Conservation (phyloP, 352 stramenopile genomes). For the Globisporangium iwayamae region DNA sequence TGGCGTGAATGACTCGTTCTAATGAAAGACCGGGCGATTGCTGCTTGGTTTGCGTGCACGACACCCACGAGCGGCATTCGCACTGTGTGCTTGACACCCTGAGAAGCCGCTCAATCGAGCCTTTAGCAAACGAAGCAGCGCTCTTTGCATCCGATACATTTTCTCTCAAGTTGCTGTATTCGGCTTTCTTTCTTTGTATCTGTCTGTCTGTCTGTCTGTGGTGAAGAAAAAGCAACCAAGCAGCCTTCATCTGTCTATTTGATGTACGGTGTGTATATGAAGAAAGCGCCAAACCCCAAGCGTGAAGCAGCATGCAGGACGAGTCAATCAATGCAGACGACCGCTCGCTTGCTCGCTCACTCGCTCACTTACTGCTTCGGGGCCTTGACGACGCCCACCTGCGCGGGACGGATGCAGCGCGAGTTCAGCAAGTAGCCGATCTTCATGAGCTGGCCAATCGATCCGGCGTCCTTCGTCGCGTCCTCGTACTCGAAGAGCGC, state of each 20-base stretch:
- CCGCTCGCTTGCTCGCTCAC: too few species aligned
- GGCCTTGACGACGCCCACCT: conserved; percentile 91
- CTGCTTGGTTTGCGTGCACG: too few species aligned
- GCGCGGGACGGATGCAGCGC: conserved; percentile 93
- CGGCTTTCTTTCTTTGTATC: conserved; percentile 6
- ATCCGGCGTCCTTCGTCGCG: conserved; percentile 81
- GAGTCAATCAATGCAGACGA: neutral
- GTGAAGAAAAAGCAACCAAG: neutral
- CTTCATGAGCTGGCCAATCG: conserved; percentile 97
- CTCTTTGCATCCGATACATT: neutral
- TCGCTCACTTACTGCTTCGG: conserved; percentile 14
- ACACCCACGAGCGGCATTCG: too few species aligned
- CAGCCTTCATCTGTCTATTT: conserved; percentile 6
- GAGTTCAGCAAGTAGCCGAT: conserved; percentile 95
- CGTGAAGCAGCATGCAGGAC: neutral
- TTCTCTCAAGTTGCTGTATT: neutral
- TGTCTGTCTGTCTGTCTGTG: neutral
- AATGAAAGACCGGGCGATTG: too few species aligned
- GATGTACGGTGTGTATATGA: neutral
- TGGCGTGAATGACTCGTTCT: too few species aligned
- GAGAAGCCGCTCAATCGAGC: too few species aligned
- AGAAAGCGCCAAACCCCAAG: neutral
- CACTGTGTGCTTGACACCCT: too few species aligned
- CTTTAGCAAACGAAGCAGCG: neutral
- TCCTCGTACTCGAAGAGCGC: conserved; percentile 98